Evolutionary conservation across 495 filamentous ascomycete genomes (phyloP).

Genomic region (Chaetomium cochliodes): DNA sequence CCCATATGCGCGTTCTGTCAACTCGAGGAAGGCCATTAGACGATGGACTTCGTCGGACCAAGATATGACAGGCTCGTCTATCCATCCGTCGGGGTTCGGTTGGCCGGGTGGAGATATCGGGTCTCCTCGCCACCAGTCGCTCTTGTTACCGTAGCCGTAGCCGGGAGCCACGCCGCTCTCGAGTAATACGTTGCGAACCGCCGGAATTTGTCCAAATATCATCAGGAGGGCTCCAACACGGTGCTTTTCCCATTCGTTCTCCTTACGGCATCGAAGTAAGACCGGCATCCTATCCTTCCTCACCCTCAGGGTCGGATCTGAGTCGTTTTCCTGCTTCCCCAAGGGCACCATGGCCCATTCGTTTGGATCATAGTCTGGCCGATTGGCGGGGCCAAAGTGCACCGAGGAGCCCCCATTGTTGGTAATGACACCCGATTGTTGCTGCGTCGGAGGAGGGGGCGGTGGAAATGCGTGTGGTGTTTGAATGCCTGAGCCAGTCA

Average conservation of each 20-base stretch:
- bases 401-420: constrained; percentile 33
- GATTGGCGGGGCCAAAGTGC: constrained; percentile 71
- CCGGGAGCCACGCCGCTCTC: constrained; percentile 47
- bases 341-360: constrained; percentile 72
- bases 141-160: constrained; percentile 63
- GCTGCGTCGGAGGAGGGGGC: constrained; percentile 37
- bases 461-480: constrained; percentile 40
- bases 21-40: constrained; percentile 82
- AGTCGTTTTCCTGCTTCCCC: constrained; percentile 25
- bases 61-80: constrained; percentile 30
- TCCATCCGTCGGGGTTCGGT: constrained; percentile 50
- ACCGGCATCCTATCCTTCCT: constrained; percentile 59
- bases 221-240: constrained; percentile 69
- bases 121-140: constrained; percentile 84
- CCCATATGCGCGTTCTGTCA: constrained; percentile 76
- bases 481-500: constrained; percentile 21
- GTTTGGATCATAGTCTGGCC: constrained; percentile 65
- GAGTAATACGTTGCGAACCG: constrained; percentile 71
- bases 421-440: constrained; percentile 47
- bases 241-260: constrained; percentile 36
- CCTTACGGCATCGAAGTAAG: constrained; percentile 65
- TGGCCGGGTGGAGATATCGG: constrained; percentile 58
- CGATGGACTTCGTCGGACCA: constrained; percentile 65
- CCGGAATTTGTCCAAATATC: constrained; percentile 82
- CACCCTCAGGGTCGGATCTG: constrained; percentile 53